Percentiles rank a stretch among this genome's conserved stretches.
Evolutionary conservation across 1,284 basidiomycete genomes (phyloP).

Genomic region (Prillingera fragicola): DNA sequence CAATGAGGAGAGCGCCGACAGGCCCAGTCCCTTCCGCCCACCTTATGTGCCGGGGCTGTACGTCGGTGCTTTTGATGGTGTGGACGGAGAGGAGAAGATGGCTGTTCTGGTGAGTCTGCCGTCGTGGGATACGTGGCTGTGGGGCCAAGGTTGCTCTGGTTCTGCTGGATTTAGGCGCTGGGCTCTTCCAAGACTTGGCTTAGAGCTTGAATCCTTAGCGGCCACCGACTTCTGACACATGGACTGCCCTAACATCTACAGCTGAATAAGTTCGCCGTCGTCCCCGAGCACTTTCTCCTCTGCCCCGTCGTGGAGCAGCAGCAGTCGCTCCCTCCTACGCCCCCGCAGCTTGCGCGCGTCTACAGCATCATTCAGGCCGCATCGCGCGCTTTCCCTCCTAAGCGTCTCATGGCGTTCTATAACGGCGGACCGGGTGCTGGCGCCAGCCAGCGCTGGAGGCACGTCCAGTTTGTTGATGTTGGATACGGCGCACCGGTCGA

Average conservation of each 20-base stretch:
- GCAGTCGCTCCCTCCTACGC: constrained; percentile 70
- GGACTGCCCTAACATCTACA: constrained; percentile 11
- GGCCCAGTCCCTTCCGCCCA: constrained; percentile 65
- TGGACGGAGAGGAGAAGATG: constrained; percentile 60
- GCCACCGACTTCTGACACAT: too few relatives aligned
- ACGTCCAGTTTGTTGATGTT: constrained; percentile 71
- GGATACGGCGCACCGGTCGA: constrained; percentile 64
- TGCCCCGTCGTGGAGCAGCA: constrained; percentile 42
- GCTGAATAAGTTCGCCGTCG: constrained; percentile 59
- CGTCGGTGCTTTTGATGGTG: constrained; percentile 64
- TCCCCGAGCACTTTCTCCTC: constrained; percentile 72
- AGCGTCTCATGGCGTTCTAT: constrained; percentile 69
- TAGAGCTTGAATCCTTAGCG: too few relatives aligned
- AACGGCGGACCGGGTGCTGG: constrained; percentile 78
- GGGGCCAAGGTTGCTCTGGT: too few relatives aligned
- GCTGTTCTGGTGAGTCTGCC: constrained; percentile 61
- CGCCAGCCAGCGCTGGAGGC: constrained; percentile 81
- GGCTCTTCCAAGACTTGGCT: too few relatives aligned
- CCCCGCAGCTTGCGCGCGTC: constrained; percentile 66
- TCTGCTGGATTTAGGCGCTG: too few relatives aligned
- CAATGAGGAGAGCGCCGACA: constrained; percentile 1
- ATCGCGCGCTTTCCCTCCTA: constrained; percentile 50
- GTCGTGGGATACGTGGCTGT: too few relatives aligned
- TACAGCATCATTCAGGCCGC: constrained; percentile 67
- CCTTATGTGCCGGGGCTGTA: constrained; percentile 70